These are phyloP conservation scores for Vinca minor DNA, from an alignment of 257 asterid species.

Conservation along the genomic window DNA sequence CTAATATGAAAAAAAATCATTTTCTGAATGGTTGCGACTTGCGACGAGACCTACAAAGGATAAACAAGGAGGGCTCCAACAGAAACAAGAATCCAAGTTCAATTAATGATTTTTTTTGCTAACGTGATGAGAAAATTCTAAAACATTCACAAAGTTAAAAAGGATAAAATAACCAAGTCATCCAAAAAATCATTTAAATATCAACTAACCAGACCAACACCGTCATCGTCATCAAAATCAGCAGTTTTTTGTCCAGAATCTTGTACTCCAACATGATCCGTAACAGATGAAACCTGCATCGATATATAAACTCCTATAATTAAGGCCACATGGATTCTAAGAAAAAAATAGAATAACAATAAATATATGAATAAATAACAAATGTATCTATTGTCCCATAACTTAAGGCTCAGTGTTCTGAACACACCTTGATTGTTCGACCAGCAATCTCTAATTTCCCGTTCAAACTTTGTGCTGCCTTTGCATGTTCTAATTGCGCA, in stretches of 20 bases:
- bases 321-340: not conserved
- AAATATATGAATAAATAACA: not conserved
- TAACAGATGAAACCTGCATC: conserved; percentile 84
- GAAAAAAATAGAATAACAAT: not conserved
- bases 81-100: not conserved
- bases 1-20: not conserved
- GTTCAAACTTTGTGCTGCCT: conserved; percentile 88
- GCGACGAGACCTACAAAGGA: not conserved
- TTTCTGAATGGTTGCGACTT: not conserved
- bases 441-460: conserved; percentile 97
- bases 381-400: not conserved
- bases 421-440: conserved; percentile 75
- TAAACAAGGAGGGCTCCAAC: not conserved
- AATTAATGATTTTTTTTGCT: not conserved
- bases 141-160: not conserved
- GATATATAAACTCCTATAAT: not conserved
- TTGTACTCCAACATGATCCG: conserved; percentile 79
- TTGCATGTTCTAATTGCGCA: conserved; percentile 83
- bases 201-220: conserved; percentile 89
- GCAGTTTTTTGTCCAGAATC: conserved; percentile 92
- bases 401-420: not conserved
- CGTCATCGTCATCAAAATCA: conserved; percentile 97
- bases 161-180: not conserved
- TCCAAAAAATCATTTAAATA: not conserved
- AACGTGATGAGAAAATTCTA: not conserved